Percentiles rank a stretch among this genome's conserved stretches.
Conservation (phyloP, 139 green algal genomes). For the Chlorella sp. region DNA sequence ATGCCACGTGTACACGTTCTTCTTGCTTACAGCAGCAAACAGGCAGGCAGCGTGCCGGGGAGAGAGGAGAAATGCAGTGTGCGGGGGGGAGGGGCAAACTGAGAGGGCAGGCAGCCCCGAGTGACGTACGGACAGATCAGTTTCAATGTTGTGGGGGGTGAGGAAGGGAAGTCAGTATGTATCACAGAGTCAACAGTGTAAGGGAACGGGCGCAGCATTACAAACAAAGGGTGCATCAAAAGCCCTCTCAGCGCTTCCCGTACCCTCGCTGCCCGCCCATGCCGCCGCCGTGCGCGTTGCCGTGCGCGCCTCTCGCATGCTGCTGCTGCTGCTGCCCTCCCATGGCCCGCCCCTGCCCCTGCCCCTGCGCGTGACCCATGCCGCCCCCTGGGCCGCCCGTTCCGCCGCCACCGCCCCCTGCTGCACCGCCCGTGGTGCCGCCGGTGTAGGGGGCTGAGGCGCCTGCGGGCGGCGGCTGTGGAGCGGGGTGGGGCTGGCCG, state of each 20-base stretch:
- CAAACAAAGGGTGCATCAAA: too few relatives aligned
- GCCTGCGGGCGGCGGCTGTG: constrained; percentile 9
- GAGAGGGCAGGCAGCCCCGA: neutral
- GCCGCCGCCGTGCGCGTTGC: neutral
- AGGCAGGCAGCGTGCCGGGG: too few relatives aligned
- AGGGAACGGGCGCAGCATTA: too few relatives aligned
- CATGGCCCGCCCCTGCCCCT: neutral
- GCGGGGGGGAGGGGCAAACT: too few relatives aligned
- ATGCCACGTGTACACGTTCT: too few relatives aligned
- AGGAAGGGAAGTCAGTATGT: neutral
- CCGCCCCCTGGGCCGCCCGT: neutral
- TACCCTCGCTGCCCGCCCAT: neutral
- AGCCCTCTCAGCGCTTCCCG: neutral
- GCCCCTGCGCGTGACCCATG: neutral
- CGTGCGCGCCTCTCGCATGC: neutral
- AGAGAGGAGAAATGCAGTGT: too few relatives aligned
- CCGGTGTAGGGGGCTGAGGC: neutral
- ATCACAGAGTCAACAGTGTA: too few relatives aligned
- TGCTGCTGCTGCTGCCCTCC: constrained; percentile 22
- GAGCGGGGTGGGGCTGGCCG: constrained; percentile 25
- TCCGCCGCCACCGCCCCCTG: neutral
- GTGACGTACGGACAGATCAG: too few relatives aligned
- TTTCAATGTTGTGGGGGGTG: too few relatives aligned
- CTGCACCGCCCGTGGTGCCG: neutral
- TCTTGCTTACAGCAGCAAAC: too few relatives aligned